These are phyloP conservation scores for Candida stauntonica DNA, from an alignment of 805 yeast genomes.

Conservation along the genomic window DNA sequence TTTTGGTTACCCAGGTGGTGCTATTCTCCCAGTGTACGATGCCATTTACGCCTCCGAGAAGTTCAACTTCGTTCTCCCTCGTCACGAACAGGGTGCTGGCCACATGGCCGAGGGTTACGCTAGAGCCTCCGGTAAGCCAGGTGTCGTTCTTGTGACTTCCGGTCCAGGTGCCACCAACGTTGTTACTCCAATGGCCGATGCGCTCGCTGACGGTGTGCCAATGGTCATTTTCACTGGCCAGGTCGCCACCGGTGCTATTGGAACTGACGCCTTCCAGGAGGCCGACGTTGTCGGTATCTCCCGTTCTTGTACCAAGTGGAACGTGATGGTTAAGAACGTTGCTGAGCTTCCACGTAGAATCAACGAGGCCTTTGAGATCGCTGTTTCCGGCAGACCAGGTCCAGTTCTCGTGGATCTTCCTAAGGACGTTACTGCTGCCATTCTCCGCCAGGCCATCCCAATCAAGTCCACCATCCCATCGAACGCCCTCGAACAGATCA, in stretches of 20 bases:
- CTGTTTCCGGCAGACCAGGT: constrained; percentile 94
- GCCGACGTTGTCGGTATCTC: constrained; percentile 98
- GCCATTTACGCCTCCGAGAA: constrained; percentile 90
- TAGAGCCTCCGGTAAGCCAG: constrained; percentile 90
- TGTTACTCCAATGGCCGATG: constrained; percentile 98
- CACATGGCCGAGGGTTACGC: constrained; percentile 99
- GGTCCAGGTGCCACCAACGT: constrained; percentile 99
- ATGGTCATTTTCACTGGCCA: constrained; percentile 96
- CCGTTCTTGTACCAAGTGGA: constrained; percentile 97
- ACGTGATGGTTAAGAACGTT: constrained; percentile 94
- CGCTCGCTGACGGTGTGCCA: constrained; percentile 95
- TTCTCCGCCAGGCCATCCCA: constrained; percentile 84
- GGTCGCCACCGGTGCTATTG: constrained; percentile 92
- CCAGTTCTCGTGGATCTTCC: constrained; percentile 97
- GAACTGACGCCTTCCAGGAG: constrained; percentile 99
- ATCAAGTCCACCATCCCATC: constrained; percentile 70
- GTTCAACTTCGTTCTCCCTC: constrained; percentile 87
- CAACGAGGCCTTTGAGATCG: constrained; percentile 97
- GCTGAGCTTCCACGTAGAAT: constrained; percentile 93
- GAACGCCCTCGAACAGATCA: constrained; percentile 61
- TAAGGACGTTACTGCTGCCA: constrained; percentile 94
- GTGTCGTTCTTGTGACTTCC: constrained; percentile 96
- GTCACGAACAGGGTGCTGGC: constrained; percentile 99
- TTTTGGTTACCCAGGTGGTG: constrained; percentile 99
- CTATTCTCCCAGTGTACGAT: constrained; percentile 95